phyloP scores from a whole-genome alignment of 1,139 yeast species.

The Blastobotrys persicus region DNA sequence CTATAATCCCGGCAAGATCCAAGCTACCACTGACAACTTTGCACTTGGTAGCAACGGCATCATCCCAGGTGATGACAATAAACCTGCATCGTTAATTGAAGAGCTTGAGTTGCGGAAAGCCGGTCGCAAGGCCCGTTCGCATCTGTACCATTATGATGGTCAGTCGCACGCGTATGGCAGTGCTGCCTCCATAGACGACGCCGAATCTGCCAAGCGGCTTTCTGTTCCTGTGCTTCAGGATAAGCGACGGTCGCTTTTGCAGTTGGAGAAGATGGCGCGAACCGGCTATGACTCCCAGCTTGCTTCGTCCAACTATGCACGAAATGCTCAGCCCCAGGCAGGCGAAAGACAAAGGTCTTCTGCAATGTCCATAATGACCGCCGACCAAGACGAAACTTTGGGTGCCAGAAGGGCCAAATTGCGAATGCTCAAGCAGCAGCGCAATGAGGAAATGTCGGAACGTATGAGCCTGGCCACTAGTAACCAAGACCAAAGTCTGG shows the following conservation, averaged over 20 bases:
- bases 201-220: conserved; percentile 17
- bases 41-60: conserved; percentile 18
- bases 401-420: conserved; percentile 3
- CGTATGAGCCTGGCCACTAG: conserved; percentile 8
- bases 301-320: conserved; percentile 11
- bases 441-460: conserved; percentile 4
- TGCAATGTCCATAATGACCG: neutral
- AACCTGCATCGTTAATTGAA: conserved; percentile 37
- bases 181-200: conserved; percentile 37
- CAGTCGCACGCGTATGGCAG: conserved; percentile 17
- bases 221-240: conserved; percentile 5
- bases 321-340: neutral
- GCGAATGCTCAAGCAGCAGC: neutral
- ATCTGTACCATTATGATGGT: conserved; percentile 26
- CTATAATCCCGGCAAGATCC: conserved; percentile 31
- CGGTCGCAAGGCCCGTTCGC: conserved; percentile 31
- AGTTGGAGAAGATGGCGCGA: conserved; percentile 36
- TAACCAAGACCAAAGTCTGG: neutral
- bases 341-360: neutral
- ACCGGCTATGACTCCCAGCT: conserved; percentile 34
- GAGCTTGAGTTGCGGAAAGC: conserved; percentile 40
- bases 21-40: conserved; percentile 17
- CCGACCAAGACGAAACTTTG: conserved; percentile 6
- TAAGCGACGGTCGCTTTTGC: conserved; percentile 31
- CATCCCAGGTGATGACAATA: conserved; percentile 22